Percentiles rank a stretch among this genome's conserved stretches.
Conservation (phyloP, 306 rosid genomes). For the Spatholobus suberectus region DNA sequence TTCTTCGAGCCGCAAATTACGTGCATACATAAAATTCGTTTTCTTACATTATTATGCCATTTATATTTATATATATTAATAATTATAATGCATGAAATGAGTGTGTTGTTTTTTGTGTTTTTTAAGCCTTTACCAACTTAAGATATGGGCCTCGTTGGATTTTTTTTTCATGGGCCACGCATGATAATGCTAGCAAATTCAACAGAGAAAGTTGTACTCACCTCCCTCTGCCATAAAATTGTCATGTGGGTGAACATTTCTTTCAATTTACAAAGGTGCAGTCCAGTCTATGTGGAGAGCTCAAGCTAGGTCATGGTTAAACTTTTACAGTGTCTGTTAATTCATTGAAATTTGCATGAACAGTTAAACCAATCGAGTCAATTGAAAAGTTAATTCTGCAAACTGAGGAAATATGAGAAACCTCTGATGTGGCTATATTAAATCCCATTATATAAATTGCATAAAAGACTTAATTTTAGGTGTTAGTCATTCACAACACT, state of each 20-base stretch:
- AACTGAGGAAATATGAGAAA: neutral
- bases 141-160: neutral
- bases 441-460: neutral
- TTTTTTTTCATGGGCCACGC: neutral
- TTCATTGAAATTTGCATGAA: neutral
- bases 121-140: neutral
- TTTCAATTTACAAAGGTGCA: neutral
- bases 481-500: constrained; percentile 2
- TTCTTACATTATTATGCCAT: neutral
- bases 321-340: neutral
- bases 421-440: neutral
- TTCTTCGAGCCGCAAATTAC: no score
- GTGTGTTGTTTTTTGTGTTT: neutral
- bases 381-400: neutral
- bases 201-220: neutral
- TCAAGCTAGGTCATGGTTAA: neutral
- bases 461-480: neutral
- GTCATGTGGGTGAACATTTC: no score
- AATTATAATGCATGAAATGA: no score
- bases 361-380: neutral
- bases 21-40: no score
- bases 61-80: no score
- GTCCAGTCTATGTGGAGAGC: neutral
- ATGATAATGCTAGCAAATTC: neutral
- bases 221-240: neutral